Conservation (phyloP, 257 asterid genomes). For the Fraxinus excelsior region DNA sequence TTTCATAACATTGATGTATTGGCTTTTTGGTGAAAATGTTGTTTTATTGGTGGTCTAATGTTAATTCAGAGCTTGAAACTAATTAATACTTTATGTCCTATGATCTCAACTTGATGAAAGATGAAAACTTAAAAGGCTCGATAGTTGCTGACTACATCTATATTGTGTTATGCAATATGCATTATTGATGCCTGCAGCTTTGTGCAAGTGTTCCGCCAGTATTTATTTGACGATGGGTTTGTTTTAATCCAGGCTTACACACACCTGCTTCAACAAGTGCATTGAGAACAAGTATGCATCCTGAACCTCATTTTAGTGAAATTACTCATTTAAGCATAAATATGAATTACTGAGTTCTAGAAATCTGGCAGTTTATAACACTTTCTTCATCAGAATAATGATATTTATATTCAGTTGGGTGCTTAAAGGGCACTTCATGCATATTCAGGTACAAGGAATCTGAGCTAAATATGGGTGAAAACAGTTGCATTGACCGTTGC, state of each 20-base stretch:
- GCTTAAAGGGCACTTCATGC: too few species aligned
- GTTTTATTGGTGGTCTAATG: background rate
- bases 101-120: background rate
- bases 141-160: background rate
- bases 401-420: background rate
- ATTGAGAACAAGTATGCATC: slow-evolving; percentile 66
- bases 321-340: background rate
- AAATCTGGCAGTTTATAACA: background rate
- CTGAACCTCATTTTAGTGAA: background rate
- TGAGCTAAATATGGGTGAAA: too few species aligned
- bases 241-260: slow-evolving; percentile 68
- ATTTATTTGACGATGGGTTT: slow-evolving; percentile 13
- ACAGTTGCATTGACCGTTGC: slow-evolving; percentile 62
- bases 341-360: background rate
- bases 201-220: background rate
- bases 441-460: too few species aligned
- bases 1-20: background rate
- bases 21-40: background rate
- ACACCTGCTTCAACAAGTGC: slow-evolving; percentile 79
- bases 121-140: background rate
- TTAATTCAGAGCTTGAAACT: background rate
- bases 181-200: background rate
- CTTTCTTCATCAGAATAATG: slow-evolving; percentile 1
- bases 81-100: background rate
- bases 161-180: background rate